Evolutionary conservation across 371 early-diverging fungal genomes (phyloP), one percentile per base, ranked within the genome.

Genomic region (Apophysomyces ossiformis): DNA sequence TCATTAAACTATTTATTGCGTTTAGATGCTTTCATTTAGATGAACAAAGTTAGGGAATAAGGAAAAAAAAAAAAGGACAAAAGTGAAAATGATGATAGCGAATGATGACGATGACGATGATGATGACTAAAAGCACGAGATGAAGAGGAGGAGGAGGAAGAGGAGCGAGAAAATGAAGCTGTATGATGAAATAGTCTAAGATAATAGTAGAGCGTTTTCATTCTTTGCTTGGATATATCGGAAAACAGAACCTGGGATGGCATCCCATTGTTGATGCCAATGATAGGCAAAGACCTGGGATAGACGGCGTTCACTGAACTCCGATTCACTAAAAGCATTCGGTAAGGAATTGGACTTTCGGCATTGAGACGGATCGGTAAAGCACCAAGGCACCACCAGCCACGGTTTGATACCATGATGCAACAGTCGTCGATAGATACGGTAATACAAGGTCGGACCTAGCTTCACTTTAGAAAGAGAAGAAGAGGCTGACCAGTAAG

Each of bases 341-440:
- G 61, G 64, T 7, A 72, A 36, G 4, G 77, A 65, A 46, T 73
- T 71, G 7, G 69, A 67, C 13, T 63, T 59, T 38, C 63, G 65
- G 26, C 77, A 75, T 32, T 69, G 65, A 18, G 82, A 79, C 0
- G 84, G 80, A 37, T 81, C 82, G 7, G 76, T 78, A 59, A 73
- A 81, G 58, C 84, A 84, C 84, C 84, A 84, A 13, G 84, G 84
- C 35, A 84, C 36, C 4, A 76, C 61, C 7, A 72, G 66, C 77
- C 81, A 84, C 8, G 84, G 77, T 54, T 68, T 59, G 18, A 70
- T 61, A 5, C 69, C 67, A 61, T 76, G 65, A 21, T 69, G 69
- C 7, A 84, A 41, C 4, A 80, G 46, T 16, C 76, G 69, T 32
- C 71, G 50, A 58, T 72, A 80, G 8, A 77, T 65, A 1, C 67